Evolutionary conservation across 202 grass and related monocot species (phyloP), one percentile per base, ranked within the genome.

Genomic region (Panicum virgatum): DNA sequence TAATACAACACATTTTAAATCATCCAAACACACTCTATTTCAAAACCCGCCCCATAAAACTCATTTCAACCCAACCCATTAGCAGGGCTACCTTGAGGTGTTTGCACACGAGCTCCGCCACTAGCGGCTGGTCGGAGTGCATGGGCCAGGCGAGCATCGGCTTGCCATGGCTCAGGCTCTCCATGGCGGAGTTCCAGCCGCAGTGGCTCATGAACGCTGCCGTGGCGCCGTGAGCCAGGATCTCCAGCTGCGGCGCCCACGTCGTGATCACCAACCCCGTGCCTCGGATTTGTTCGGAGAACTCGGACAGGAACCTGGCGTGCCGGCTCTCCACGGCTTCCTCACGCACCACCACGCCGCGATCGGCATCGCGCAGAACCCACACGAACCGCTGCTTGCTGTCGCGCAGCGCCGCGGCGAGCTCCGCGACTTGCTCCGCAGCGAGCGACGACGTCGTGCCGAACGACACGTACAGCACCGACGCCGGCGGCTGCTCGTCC

Each of bases 161-260:
- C 62, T 89, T 83, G 36, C 90, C 90, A 18, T 88, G 83, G 80
- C 88, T 89, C 18, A 93, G 66, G 59, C 88, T 92, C 78, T 98
- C 90, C 65, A 93, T 47, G 69, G 85, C 83, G 0, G 92, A 98
- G 72, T 98, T 98, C 95, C 92, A 98, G 9, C 90, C 90, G 29
- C 92, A 94, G 57, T 98, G 95, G 36, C 90, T 98, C 86, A 94
- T 72, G 87, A 98, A 98, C 30, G 79, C 88, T 0, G 61, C 83
- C 0, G 80, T 91, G 15, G 90, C 81, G 27, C 42, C 27, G 75
- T 91, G 92, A 36, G 84, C 85, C 6, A 94, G 78, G 57, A 98
- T 94, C 63, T 93, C 89, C 36, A 93, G 76, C 79, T 88, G 90
- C 40, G 90, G 90, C 3, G 90, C 93, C 93, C 93, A 96, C 14